Percentiles rank a stretch among this genome's conserved stretches.
phyloP scores from a whole-genome alignment of 2,329 filamentous ascomycete species.

The Biscogniauxia marginata region DNA sequence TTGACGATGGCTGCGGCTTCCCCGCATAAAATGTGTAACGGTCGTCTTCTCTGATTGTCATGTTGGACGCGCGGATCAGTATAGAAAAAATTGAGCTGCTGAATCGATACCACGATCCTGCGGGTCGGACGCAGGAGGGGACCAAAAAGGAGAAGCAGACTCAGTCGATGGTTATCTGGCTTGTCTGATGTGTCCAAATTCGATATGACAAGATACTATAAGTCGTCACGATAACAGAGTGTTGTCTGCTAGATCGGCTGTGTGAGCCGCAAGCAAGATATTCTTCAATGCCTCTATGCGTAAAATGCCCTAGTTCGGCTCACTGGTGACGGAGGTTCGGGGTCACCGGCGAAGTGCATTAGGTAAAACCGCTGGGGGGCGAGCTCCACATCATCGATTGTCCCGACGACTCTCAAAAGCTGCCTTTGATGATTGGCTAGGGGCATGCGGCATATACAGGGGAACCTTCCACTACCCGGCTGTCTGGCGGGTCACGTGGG shows the following conservation, averaged over 20 bases:
- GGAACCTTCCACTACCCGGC: neutral
- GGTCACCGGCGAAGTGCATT: neutral
- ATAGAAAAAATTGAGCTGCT: neutral
- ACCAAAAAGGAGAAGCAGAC: neutral
- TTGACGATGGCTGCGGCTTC: slow-evolving; percentile 59
- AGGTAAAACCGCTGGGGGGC: neutral
- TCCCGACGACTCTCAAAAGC: neutral
- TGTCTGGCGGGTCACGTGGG: neutral
- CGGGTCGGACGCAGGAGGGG: neutral
- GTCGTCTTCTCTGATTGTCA: slow-evolving; percentile 27
- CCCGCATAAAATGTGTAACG: slow-evolving; percentile 76
- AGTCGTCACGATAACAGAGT: neutral
- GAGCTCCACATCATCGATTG: neutral
- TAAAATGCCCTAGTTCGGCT: neutral
- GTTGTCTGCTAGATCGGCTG: neutral
- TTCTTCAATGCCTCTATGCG: neutral
- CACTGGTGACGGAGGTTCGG: neutral
- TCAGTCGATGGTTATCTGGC: neutral
- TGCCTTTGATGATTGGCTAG: neutral
- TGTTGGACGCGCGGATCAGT: slow-evolving; percentile 9
- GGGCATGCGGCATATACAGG: neutral
- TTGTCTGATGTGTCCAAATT: neutral
- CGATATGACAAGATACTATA: neutral
- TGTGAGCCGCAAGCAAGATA: neutral
- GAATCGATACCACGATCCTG: neutral